These are phyloP conservation scores for Escovopsis weberi DNA, from an alignment of 2,329 filamentous ascomycete genomes.

Conservation along the genomic window DNA sequence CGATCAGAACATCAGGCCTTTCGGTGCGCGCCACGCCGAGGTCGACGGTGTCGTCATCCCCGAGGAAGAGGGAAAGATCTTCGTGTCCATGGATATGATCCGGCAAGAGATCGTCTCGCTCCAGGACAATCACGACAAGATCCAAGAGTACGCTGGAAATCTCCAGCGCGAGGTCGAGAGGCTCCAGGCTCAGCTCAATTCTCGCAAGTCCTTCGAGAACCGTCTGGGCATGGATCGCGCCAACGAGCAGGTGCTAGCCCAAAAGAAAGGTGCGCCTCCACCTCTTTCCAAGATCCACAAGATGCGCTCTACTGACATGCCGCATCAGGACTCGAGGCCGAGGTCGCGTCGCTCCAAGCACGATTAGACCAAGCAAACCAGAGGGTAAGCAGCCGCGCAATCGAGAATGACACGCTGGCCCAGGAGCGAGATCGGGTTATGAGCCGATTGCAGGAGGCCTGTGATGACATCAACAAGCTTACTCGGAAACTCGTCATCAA, in stretches of 20 bases:
- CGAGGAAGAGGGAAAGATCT: conserved; percentile 41
- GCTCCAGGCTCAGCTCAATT: conserved; percentile 34
- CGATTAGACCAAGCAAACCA: conserved; percentile 48
- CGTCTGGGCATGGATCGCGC: conserved; percentile 28
- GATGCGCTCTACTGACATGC: conserved; percentile 3
- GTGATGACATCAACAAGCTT: conserved; percentile 38
- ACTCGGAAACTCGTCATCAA: conserved; percentile 27
- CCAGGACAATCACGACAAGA: conserved; percentile 40
- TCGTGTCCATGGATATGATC: conserved; percentile 48
- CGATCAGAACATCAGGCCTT: conserved; percentile 23
- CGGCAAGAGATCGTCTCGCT: conserved; percentile 40
- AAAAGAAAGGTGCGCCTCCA: conserved; percentile 40
- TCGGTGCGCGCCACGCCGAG: conserved; percentile 26
- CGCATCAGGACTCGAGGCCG: conserved; percentile 38
- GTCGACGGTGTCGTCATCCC: conserved; percentile 36
- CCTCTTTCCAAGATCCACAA: conserved; percentile 3
- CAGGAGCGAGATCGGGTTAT: conserved; percentile 52
- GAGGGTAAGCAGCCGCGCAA: conserved; percentile 46
- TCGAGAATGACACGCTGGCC: conserved; percentile 45
- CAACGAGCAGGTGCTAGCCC: conserved; percentile 28
- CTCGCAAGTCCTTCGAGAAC: conserved; percentile 26
- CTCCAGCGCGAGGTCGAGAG: conserved; percentile 36
- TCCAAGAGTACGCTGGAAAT: conserved; percentile 38
- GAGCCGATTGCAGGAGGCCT: conserved; percentile 46
- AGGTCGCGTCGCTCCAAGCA: conserved; percentile 44